Percentiles rank a stretch among this genome's conserved stretches.
Evolutionary conservation across 1,284 basidiomycete species (phyloP).

Genomic region (Microbotryum lychnidis-dioicae): DNA sequence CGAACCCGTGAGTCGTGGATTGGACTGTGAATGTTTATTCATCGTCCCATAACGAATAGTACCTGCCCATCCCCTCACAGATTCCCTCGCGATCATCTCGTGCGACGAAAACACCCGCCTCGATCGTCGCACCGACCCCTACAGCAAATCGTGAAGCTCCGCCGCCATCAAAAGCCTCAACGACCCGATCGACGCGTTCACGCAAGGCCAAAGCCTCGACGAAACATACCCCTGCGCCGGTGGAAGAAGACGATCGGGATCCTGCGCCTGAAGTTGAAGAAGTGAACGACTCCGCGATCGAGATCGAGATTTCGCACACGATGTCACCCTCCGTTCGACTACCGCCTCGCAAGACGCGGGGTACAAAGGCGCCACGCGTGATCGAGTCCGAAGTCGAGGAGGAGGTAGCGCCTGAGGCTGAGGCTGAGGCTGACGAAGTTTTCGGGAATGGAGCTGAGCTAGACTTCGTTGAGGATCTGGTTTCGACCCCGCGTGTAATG

Average conservation of each 20-base stretch:
- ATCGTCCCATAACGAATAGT: too few species aligned
- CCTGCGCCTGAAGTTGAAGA: background rate
- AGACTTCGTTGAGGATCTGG: background rate
- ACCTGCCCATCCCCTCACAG: too few species aligned
- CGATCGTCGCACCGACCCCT: background rate
- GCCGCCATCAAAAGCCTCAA: too few species aligned
- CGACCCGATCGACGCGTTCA: too few species aligned
- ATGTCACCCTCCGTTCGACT: background rate
- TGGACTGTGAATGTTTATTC: too few species aligned
- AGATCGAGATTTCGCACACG: background rate
- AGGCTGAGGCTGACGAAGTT: too few species aligned
- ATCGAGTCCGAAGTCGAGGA: background rate
- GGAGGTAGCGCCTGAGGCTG: background rate
- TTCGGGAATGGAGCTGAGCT: background rate
- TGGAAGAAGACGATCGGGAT: too few species aligned
- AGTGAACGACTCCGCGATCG: background rate
- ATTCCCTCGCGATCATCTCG: background rate
- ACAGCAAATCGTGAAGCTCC: too few species aligned
- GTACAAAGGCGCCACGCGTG: slow-evolving; percentile 5
- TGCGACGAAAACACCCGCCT: background rate
- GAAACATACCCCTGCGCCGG: too few species aligned
- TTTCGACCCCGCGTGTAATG: background rate
- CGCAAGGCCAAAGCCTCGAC: too few species aligned
- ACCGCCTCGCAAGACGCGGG: slow-evolving; percentile 3
- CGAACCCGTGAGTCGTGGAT: background rate